Percentiles rank a stretch among this genome's conserved stretches.
These are phyloP conservation scores for Cryphonectria radicalis DNA, from an alignment of 2,329 filamentous ascomycete genomes.

Conservation along the genomic window DNA sequence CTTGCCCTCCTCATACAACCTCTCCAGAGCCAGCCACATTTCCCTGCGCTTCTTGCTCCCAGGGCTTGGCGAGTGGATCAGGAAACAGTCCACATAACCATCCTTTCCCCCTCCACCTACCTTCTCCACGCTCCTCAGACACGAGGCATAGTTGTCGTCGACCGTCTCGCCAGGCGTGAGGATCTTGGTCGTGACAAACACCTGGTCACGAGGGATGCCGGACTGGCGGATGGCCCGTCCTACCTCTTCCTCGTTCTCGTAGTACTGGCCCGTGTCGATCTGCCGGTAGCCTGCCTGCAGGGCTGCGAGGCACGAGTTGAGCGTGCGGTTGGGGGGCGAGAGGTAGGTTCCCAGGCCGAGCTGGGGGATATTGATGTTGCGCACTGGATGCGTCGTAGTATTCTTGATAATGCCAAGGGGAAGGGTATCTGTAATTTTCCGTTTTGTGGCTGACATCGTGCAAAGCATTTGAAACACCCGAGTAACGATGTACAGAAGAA, in stretches of 20 bases:
- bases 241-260: constrained; percentile 65
- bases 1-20: constrained; percentile 23
- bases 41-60: constrained; percentile 10
- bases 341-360: constrained; percentile 30
- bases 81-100: constrained; percentile 21
- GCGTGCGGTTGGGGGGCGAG: constrained; percentile 17
- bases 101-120: constrained; percentile 37
- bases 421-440: constrained; percentile 4
- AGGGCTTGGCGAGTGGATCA: constrained; percentile 23
- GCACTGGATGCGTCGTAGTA: not conserved
- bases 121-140: constrained; percentile 63
- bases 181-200: constrained; percentile 69
- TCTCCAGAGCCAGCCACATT: constrained; percentile 23
- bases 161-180: constrained; percentile 43
- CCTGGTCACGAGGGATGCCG: constrained; percentile 53
- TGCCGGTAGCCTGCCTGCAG: constrained; percentile 57
- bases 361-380: constrained; percentile 21
- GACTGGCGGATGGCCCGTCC: constrained; percentile 61
- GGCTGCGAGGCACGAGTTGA: constrained; percentile 46
- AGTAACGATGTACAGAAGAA: too few relatives aligned
- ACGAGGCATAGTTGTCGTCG: constrained; percentile 56
- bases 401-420: not conserved
- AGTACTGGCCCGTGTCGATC: constrained; percentile 66
- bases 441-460: not conserved
- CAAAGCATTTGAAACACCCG: not conserved